Percentiles rank a stretch among this genome's conserved stretches.
phyloP scores from a whole-genome alignment of 2,329 filamentous ascomycete species.

The Aspergillus transmontanensis region DNA sequence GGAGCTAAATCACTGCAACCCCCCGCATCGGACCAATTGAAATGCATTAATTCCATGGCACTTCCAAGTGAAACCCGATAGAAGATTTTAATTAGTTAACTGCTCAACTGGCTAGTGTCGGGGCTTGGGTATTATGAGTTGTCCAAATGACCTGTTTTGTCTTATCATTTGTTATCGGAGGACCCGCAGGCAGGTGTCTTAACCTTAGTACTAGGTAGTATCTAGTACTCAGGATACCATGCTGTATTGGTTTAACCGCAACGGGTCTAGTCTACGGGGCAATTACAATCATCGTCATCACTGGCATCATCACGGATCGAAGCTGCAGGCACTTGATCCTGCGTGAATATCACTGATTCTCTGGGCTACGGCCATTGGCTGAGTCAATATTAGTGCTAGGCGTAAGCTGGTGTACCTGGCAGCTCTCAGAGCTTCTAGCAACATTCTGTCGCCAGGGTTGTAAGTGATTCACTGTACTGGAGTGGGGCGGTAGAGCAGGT shows the following conservation, averaged over 20 bases:
- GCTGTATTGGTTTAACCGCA: background rate
- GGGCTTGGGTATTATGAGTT: background rate
- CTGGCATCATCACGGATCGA: background rate
- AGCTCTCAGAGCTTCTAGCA: background rate
- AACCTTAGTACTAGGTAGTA: background rate
- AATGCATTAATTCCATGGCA: background rate
- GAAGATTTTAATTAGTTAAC: background rate
- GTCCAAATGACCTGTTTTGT: background rate
- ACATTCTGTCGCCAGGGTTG: background rate
- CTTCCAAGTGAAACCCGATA: background rate
- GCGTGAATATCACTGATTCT: background rate
- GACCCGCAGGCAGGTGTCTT: background rate
- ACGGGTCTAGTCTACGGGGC: background rate
- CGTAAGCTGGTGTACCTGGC: background rate
- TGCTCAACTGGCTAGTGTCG: background rate
- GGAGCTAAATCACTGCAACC: background rate
- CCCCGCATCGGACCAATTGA: background rate
- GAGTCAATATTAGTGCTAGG: background rate
- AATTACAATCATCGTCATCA: background rate
- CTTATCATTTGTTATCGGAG: constrained; percentile 2
- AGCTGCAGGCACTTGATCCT: background rate
- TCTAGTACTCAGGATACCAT: background rate
- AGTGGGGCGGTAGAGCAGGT: background rate
- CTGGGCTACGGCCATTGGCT: background rate
- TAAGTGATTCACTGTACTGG: background rate